A percentile compares a stretch with the other conserved stretches of the same genome.
Conservation (phyloP, 2,329 filamentous ascomycete species). For the Trichoderma simmonsii region DNA sequence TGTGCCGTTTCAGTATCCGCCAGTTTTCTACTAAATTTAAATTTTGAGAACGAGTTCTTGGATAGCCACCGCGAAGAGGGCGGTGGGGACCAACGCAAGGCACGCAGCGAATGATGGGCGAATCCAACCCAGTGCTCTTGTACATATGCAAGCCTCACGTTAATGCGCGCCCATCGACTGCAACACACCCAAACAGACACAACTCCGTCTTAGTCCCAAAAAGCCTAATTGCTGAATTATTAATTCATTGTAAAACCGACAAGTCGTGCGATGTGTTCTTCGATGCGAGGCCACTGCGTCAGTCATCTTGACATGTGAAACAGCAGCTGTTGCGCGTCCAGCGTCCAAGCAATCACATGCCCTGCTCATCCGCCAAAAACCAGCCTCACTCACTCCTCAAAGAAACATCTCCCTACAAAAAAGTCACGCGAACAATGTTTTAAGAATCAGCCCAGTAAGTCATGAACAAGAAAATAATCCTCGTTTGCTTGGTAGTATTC, state of each 20-base stretch:
- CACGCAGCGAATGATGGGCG: neutral
- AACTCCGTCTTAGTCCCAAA: neutral
- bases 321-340: neutral
- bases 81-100: neutral
- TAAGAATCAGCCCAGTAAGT: neutral
- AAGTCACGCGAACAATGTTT: neutral
- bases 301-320: neutral
- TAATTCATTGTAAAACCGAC: neutral
- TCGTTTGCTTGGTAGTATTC: constrained; percentile 10
- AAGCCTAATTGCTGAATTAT: neutral
- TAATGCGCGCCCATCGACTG: neutral
- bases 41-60: too few relatives aligned
- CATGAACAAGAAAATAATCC: neutral
- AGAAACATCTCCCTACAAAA: neutral
- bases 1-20: too few relatives aligned
- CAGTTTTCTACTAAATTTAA: too few relatives aligned
- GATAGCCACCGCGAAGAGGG: neutral
- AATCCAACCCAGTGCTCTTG: neutral
- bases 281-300: neutral
- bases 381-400: neutral
- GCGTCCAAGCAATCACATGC: neutral
- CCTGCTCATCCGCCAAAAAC: neutral
- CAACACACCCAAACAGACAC: neutral
- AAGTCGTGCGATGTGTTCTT: neutral
- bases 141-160: neutral